Base-by-base conservation (phyloP, 2,329 filamentous ascomycete species). In the Colletotrichum agaves region DNA sequence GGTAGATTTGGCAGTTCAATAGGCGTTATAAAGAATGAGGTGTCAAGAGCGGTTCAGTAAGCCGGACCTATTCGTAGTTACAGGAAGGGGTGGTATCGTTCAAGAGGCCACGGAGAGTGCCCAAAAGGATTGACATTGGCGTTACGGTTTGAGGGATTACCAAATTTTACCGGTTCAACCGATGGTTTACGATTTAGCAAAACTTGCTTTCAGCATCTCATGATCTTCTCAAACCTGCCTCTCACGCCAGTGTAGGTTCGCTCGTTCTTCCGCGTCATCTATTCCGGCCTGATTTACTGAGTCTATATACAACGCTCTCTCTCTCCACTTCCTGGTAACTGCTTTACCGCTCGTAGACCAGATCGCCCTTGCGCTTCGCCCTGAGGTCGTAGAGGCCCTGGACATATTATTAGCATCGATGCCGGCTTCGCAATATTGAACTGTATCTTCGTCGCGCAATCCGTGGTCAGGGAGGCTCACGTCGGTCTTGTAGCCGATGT, bases 311-410 rank as follows among this genome's bases (percentile, higher is more conserved):
- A 80, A 53, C 66, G 63, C 65, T 69, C 21, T 53, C 71, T 31
- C 60, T 27, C 41, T 61, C 63, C 4, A 27, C 8, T 56, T 64
- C 66, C 35, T 17, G 10, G 60, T 57, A 60, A 59, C 53, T 62
- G 49, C 33, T 75, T 76, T 83, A 98, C 79, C 87, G 95, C 81
- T 98, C 94, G 62, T 84, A 83, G 75, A 97, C 86, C n/a, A 90
- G 85, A 77, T 98, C 95, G 61, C 93, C 94, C 80, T 88, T 91
- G 79, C 93, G 87, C 90, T 98, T 98, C 65, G 90, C 95, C 73
- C 94, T 88, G 73, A 98, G 79, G 55, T 97, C 87, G 79, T 84
- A 97, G 77, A 95, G 93, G 75, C 95, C 96, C 95, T 98, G 74
- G 50, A 27, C 65, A 17, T 21, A 73, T 71, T 58, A 70, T 71